Percentiles rank a stretch among this genome's conserved stretches.
Conservation (phyloP, 768 basidiomycete species). For the Boletus reticulatus region DNA sequence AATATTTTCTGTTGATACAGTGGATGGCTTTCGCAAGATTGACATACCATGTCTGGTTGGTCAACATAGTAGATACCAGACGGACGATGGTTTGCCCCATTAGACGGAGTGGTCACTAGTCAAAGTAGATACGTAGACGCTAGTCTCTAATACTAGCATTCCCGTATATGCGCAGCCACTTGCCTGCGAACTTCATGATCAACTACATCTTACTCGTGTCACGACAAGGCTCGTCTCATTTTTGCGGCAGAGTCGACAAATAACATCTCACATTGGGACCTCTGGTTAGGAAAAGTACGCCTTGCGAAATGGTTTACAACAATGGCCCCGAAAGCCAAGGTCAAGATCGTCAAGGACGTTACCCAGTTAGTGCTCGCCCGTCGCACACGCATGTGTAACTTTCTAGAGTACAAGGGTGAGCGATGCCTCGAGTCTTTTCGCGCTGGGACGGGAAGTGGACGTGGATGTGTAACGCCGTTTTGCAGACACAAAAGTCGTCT, state of each 20-base stretch:
- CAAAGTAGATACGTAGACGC: neutral
- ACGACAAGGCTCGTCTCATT: conserved; percentile 66
- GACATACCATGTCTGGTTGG: too few relatives aligned
- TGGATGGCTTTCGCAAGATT: neutral
- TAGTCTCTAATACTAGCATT: neutral
- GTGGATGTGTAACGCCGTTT: neutral
- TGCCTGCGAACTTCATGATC: conserved; percentile 51
- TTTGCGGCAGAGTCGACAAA: conserved; percentile 1
- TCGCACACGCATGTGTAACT: conserved; percentile 91
- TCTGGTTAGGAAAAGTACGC: conserved; percentile 76
- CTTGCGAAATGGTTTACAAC: conserved; percentile 96
- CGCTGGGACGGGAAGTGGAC: neutral
- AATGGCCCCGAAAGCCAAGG: conserved; percentile 73
- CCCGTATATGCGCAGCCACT: conserved; percentile 26
- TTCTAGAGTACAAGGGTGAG: conserved; percentile 94
- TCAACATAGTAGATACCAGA: too few relatives aligned
- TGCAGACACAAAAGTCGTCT: conserved; percentile 82
- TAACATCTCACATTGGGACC: conserved; percentile 9
- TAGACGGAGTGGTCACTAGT: too few relatives aligned
- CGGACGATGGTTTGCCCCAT: too few relatives aligned
- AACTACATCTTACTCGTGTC: conserved; percentile 94
- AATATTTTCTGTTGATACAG: neutral
- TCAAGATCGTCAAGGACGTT: conserved; percentile 94
- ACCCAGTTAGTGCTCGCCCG: conserved; percentile 89
- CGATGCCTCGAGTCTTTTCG: neutral